Percentiles rank a stretch among this genome's conserved stretches.
Conservation (phyloP, 2,329 filamentous ascomycete genomes). For the Ramichloridium luteum region DNA sequence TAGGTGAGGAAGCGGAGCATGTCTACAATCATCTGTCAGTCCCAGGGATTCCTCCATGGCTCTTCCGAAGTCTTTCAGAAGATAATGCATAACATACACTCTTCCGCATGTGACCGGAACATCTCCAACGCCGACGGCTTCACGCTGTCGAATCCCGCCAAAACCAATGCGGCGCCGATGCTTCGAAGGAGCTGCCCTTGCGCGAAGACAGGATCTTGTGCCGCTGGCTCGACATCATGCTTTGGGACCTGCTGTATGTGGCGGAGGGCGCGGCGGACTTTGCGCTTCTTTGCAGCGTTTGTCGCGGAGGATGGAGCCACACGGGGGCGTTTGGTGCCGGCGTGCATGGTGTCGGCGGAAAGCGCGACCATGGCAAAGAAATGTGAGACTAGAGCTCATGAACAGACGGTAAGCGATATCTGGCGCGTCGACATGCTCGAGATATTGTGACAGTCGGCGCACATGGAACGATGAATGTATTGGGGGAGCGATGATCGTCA, state of each 20-base stretch:
- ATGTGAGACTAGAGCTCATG: too few relatives aligned
- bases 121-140: conserved; percentile 44
- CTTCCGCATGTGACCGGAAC: conserved; percentile 43
- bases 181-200: conserved; percentile 44
- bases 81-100: conserved; percentile 49
- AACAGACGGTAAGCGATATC: too few relatives aligned
- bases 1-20: conserved; percentile 42
- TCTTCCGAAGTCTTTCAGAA: too few relatives aligned
- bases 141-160: conserved; percentile 44
- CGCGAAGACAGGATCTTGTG: conserved; percentile 40
- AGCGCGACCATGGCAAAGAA: too few relatives aligned
- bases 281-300: conserved; percentile 11
- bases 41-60: too few relatives aligned
- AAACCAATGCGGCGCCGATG: conserved; percentile 40
- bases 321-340: conserved; percentile 8
- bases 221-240: conserved; percentile 23
- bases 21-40: conserved; percentile 35
- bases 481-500: too few relatives aligned
- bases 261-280: conserved; percentile 14
- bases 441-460: too few relatives aligned
- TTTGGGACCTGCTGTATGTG: conserved; percentile 19
- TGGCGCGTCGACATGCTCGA: too few relatives aligned
- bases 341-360: too few relatives aligned
- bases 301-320: too few relatives aligned
- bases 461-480: too few relatives aligned